Base-by-base conservation (phyloP, 2,329 filamentous ascomycete species). In the Lomentospora prolificans region DNA sequence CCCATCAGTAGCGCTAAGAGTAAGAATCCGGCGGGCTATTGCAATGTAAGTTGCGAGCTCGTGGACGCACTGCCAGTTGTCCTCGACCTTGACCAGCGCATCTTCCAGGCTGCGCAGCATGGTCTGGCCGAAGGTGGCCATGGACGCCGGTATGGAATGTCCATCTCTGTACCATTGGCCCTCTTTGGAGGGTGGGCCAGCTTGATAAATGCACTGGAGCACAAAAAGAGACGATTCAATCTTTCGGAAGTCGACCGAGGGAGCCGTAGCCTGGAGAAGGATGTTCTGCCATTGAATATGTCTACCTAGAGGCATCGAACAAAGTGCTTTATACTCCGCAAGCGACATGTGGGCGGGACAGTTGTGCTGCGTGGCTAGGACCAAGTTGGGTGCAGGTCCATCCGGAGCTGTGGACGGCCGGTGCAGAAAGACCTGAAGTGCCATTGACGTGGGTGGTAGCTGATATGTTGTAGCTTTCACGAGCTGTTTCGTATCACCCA, bases 211-310 rank as follows among this genome's bases (percentile, higher is more conserved):
- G 0, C 71, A 67, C 58, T 86, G 81, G 2, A 73, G 61, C 0
- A 84, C 53, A 0, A 83, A 61, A 2, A 74, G 59, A 4, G 66
- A 66, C 0, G 77, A 76, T 44, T 80, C 76, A 0, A 67, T 57
- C 44, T 76, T 75, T 9, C 74, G 76, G 33, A 81, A 75, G 48
- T 81, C 74, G 0, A 86, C 54, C 1, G 68, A 68, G 0, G 76
- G 73, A 1, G 69, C 66, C 0, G 66, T 64, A 3, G 86, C 64
- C 60, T 84, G 75, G 1, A 70, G 61, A 0, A 81, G 62, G 3
- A 86, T 74, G 55, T 83, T 85, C 7, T 69, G 61, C 76, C 80
- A 85, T 53, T 81, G 77, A 7, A 82, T 64, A 1, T 64, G 61
- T 17, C 70, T 57, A 0, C 80, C 80, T 1, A 75, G 62, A 0